phyloP scores from a whole-genome alignment of 176 grass and related monocot genomes.

The Dendrocalamus sinicus region DNA sequence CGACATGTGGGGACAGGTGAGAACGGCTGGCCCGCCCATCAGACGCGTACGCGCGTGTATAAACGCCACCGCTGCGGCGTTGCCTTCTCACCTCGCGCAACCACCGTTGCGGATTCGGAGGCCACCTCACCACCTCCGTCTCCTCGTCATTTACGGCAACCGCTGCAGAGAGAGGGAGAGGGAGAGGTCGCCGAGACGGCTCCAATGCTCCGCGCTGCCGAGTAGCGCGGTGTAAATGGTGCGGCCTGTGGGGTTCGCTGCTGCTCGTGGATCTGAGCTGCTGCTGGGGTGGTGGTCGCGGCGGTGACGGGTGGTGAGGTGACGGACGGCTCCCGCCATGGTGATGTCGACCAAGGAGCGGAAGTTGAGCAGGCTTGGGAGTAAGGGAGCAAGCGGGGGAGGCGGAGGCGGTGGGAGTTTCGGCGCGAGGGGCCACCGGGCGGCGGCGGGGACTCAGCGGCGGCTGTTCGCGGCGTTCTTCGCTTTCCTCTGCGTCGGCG shows the following conservation, averaged over 20 bases:
- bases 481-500: slow-evolving; percentile 50
- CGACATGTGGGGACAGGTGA: neutral
- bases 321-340: slow-evolving; percentile 17
- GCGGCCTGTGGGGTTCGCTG: slow-evolving; percentile 9
- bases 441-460: slow-evolving; percentile 35
- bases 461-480: slow-evolving; percentile 50
- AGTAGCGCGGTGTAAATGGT: slow-evolving; percentile 28
- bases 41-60: slow-evolving; percentile 28
- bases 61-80: slow-evolving; percentile 20
- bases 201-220: neutral
- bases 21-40: neutral
- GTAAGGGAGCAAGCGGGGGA: slow-evolving; percentile 1
- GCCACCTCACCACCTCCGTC: slow-evolving; percentile 26
- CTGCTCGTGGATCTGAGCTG: slow-evolving; percentile 47
- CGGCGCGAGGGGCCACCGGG: slow-evolving; percentile 41
- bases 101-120: slow-evolving; percentile 49
- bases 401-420: slow-evolving; percentile 11
- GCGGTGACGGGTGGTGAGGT: neutral
- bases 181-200: neutral
- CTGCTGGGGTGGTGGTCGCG: neutral
- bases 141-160: slow-evolving; percentile 16
- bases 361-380: slow-evolving; percentile 53
- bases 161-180: neutral
- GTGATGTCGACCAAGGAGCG: slow-evolving; percentile 50
- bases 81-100: slow-evolving; percentile 30